These are phyloP conservation scores for Podila verticillata DNA, from an alignment of 192 early-diverging fungal genomes.

Conservation along the genomic window DNA sequence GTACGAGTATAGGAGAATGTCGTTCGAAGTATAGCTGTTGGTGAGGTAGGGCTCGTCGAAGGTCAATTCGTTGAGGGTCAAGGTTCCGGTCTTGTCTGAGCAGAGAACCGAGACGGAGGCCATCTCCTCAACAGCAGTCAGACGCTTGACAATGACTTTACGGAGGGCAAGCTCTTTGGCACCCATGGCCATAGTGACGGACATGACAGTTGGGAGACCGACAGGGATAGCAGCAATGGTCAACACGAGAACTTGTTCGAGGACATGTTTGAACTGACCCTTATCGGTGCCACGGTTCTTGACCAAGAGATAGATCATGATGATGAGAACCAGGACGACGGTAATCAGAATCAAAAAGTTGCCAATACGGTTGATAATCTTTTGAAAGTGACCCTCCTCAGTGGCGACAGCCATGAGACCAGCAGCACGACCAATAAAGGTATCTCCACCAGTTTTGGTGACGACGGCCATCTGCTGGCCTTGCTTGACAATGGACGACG, in stretches of 20 bases:
- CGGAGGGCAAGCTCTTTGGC: conserved; percentile 91
- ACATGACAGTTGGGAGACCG: conserved; percentile 95
- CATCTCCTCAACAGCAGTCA: conserved; percentile 95
- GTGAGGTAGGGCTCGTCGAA: conserved; percentile 91
- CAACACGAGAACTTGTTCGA: conserved; percentile 81
- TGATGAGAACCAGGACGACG: conserved; percentile 77
- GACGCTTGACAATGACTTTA: conserved; percentile 95
- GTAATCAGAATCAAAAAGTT: conserved; percentile 92
- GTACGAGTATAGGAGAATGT: conserved; percentile 86
- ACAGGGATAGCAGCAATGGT: conserved; percentile 93
- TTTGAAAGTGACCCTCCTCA: conserved; percentile 97
- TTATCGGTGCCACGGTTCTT: conserved; percentile 48
- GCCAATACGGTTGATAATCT: conserved; percentile 91
- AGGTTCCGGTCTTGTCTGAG: conserved; percentile 92
- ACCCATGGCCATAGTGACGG: conserved; percentile 97
- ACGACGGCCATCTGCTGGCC: conserved; percentile 95
- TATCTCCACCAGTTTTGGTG: conserved; percentile 90
- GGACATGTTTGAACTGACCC: conserved; percentile 48
- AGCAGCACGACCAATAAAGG: conserved; percentile 94
- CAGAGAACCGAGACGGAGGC: conserved; percentile 91
- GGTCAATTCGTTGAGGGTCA: conserved; percentile 93
- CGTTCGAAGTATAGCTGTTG: conserved; percentile 73
- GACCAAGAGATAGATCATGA: conserved; percentile 79
- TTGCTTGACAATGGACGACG: conserved; percentile 94
- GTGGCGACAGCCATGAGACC: conserved; percentile 90